Evolutionary conservation across 2,329 filamentous ascomycete species (phyloP), one percentile per base, ranked within the genome.

Genomic region (Calonectria hongkongensis): DNA sequence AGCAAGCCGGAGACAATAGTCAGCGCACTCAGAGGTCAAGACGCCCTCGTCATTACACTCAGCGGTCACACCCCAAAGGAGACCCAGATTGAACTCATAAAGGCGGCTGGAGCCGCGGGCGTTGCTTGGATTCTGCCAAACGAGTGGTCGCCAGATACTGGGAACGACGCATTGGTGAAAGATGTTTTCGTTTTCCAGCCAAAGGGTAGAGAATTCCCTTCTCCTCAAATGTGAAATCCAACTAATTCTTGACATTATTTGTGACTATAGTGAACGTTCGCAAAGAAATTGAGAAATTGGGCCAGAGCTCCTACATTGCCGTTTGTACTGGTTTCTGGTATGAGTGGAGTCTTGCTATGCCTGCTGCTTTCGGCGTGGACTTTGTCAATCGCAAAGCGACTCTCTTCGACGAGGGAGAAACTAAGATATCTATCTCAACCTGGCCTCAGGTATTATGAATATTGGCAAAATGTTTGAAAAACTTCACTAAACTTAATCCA

Each of bases 321-420:
- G 88, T 89, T 74, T 89, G 85, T 84, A 90, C 88, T 75, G 85
- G 86, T 2, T 90, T 88, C 73, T 91, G 89, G 89, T 90, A 90
- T 74, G 86, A 90, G 60, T 89, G 86, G 71, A 89, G 86, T 66
- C 77, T 91, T 0, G 84, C 84, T 0, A 81, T 82, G 2, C 58
- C 80, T 1, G 56, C 75, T 4, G 82, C 84, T 27, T 90, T 85
- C 16, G 89, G 89, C 2, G 87, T 90, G 78, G 87, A 90, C 75
- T 83, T 89, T 71, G 78, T 79, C 39, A 84, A 86, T 41, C 81
- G 80, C 1, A 81, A 79, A 9, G 73, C 88, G 16, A 87, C 85
- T 0, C 78, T 89, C n/a, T 90, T 85, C 68, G 90, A 91, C 71
- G 88, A 90, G 30, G 92, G 92, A 0, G 86, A 86, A n/a, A 87